Conservation (phyloP, 73 alveolate species). For the Halteria grandinella region DNA sequence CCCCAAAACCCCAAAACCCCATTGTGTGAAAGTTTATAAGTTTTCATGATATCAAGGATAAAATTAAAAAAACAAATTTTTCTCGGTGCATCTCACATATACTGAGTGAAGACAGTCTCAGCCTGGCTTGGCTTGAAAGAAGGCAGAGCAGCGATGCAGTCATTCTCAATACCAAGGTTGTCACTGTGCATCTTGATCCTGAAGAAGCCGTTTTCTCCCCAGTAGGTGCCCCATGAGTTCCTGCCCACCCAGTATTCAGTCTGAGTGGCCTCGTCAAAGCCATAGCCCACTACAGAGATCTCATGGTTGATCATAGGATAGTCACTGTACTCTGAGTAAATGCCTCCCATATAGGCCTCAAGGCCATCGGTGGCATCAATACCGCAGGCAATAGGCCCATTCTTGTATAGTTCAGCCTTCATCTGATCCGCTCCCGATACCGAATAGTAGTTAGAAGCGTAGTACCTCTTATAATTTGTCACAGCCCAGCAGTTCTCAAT, state of each 20-base stretch:
- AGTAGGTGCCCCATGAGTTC: conserved; percentile 93
- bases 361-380: conserved; percentile 67
- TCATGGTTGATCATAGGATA: conserved; percentile 63
- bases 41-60: no score
- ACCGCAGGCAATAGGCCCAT: conserved; percentile 88
- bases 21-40: no score
- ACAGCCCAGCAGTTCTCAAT: conserved; percentile 71
- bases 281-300: conserved; percentile 82
- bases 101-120: no score
- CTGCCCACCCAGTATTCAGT: conserved; percentile 91
- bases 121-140: conserved; percentile 44
- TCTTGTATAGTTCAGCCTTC: conserved; percentile 77
- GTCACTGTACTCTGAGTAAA: conserved; percentile 38
- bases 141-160: conserved; percentile 68
- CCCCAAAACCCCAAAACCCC: no score
- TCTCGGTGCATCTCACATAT: no score
- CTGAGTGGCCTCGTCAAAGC: conserved; percentile 80
- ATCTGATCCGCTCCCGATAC: conserved; percentile 73
- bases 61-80: no score
- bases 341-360: conserved; percentile 66
- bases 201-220: conserved; percentile 96
- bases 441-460: conserved; percentile 63
- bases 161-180: conserved; percentile 70
- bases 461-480: conserved; percentile 56
- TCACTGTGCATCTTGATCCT: conserved; percentile 81